Percentiles rank a stretch among this genome's conserved stretches.
These are phyloP conservation scores for Talaromyces proteolyticus DNA, from an alignment of 495 filamentous ascomycete species.

Conservation along the genomic window DNA sequence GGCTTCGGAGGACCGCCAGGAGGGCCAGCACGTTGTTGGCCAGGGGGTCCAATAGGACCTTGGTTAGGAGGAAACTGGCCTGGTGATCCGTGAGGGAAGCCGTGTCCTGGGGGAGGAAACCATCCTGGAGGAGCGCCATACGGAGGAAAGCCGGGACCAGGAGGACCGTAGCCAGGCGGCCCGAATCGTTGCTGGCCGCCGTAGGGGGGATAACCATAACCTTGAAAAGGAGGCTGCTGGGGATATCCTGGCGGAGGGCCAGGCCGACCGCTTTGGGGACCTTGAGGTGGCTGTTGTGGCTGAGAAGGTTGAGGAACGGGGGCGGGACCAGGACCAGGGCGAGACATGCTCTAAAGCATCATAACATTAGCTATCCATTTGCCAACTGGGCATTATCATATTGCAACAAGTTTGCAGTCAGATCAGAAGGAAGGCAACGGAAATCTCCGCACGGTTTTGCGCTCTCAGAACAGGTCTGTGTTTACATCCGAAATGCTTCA, in stretches of 20 bases:
- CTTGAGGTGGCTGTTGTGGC: slow-evolving; percentile 29
- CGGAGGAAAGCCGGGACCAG: slow-evolving; percentile 54
- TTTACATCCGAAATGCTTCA: slow-evolving; percentile 85
- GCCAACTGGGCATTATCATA: not conserved
- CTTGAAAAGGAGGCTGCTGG: slow-evolving; percentile 46
- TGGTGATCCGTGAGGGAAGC: slow-evolving; percentile 57
- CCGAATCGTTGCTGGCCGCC: slow-evolving; percentile 43
- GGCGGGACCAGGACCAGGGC: slow-evolving; percentile 27
- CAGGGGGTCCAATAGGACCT: slow-evolving; percentile 46
- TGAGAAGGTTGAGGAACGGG: slow-evolving; percentile 31
- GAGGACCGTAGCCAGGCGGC: slow-evolving; percentile 53
- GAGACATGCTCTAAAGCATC: slow-evolving; percentile 34
- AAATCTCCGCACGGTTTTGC: slow-evolving; percentile 93
- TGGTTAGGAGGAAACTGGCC: slow-evolving; percentile 50
- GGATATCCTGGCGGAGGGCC: slow-evolving; percentile 40
- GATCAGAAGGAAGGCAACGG: slow-evolving; percentile 99
- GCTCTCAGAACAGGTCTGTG: slow-evolving; percentile 69
- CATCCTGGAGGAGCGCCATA: slow-evolving; percentile 67
- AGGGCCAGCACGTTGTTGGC: slow-evolving; percentile 31
- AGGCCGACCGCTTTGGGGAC: slow-evolving; percentile 25
- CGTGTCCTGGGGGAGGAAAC: slow-evolving; percentile 76
- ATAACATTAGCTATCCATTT: slow-evolving; percentile 15
- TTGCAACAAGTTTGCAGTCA: not conserved
- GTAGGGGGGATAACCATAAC: slow-evolving; percentile 40
- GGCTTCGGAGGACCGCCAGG: slow-evolving; percentile 21